Percentiles rank a stretch among this genome's conserved stretches.
Conservation (phyloP, 176 grass and related monocot species). For the Pontederia crassipes region DNA sequence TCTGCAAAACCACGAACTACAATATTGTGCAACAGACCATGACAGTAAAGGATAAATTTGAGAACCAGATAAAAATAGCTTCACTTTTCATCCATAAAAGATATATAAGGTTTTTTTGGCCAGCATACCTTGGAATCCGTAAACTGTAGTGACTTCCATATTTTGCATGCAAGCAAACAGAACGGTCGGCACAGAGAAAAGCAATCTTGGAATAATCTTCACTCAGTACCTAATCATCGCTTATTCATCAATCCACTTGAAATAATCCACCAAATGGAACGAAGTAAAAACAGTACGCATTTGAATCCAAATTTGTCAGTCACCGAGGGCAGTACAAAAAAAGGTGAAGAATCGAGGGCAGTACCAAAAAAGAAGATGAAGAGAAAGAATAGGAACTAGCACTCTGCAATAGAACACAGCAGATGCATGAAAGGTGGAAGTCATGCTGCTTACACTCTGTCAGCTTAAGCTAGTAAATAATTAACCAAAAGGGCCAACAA, state of each 20-base stretch:
- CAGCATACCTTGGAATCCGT: conserved; percentile 82
- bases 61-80: no score
- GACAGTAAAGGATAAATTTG: no score
- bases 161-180: conserved; percentile 84
- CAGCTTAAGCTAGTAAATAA: no score
- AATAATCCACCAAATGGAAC: background rate
- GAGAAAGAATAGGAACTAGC: no score
- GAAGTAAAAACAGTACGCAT: background rate
- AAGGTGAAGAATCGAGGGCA: no score
- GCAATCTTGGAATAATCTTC: conserved; percentile 90
- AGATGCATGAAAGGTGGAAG: no score
- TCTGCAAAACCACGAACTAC: background rate
- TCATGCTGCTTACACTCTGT: no score
- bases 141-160: conserved; percentile 88
- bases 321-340: no score
- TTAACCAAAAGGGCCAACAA: no score
- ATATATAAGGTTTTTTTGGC: background rate
- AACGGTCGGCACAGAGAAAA: conserved; percentile 83
- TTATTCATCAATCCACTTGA: background rate
- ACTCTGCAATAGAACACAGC: no score
- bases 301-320: background rate
- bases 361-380: no score
- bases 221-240: conserved; percentile 42
- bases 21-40: no score
- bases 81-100: background rate